Conservation (phyloP, 2,329 filamentous ascomycete species). For the Xylariaceae sp. region DNA sequence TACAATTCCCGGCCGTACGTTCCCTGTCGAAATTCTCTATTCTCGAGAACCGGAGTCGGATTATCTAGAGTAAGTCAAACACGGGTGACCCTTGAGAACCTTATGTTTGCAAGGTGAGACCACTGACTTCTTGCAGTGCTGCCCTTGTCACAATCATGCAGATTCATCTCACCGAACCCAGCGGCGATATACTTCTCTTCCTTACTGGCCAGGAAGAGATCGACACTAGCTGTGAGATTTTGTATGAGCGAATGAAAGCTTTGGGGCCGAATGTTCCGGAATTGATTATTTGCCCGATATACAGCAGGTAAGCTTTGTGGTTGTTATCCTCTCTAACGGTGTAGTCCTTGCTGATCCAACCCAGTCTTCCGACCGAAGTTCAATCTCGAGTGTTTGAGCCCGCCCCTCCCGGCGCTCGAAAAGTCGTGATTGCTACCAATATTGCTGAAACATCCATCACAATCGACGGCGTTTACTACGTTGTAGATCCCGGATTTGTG, state of each 20-base stretch:
- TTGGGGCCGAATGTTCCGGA: slow-evolving; percentile 87
- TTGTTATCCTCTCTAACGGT: neutral
- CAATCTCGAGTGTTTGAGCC: slow-evolving; percentile 94
- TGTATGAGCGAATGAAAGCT: slow-evolving; percentile 95
- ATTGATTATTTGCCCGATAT: slow-evolving; percentile 90
- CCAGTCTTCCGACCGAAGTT: slow-evolving; percentile 82
- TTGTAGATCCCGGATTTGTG: slow-evolving; percentile 94
- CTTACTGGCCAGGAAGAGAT: slow-evolving; percentile 98
- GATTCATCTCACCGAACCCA: slow-evolving; percentile 88
- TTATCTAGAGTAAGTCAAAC: slow-evolving; percentile 63
- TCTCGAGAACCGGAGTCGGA: slow-evolving; percentile 92
- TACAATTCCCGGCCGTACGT: slow-evolving; percentile 91
- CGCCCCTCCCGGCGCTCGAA: slow-evolving; percentile 76
- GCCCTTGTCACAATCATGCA: slow-evolving; percentile 97
- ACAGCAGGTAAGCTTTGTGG: slow-evolving; percentile 49
- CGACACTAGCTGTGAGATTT: slow-evolving; percentile 86
- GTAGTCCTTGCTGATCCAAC: slow-evolving; percentile 1
- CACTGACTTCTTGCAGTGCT: slow-evolving; percentile 39
- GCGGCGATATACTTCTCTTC: slow-evolving; percentile 93
- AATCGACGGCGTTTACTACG: slow-evolving; percentile 96
- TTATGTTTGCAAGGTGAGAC: neutral
- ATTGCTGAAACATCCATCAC: slow-evolving; percentile 98
- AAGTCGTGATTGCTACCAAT: slow-evolving; percentile 96
- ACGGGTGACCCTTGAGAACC: neutral
- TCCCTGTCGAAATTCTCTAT: slow-evolving; percentile 93